Percentiles rank a stretch among this genome's conserved stretches.
phyloP scores from a whole-genome alignment of 768 basidiomycete genomes.

The Tylopilus balloui region DNA sequence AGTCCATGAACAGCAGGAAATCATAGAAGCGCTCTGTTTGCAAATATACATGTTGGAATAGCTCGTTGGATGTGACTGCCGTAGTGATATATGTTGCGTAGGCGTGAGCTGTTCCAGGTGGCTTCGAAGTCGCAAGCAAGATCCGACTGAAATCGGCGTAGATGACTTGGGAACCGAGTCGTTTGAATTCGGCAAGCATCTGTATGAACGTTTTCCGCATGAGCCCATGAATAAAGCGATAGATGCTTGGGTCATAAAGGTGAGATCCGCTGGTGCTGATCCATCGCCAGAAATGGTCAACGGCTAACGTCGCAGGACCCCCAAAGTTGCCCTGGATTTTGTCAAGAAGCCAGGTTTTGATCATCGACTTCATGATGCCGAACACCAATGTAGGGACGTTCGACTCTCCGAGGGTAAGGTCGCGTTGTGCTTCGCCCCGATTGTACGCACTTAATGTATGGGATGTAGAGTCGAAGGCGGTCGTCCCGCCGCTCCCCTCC shows the following conservation, averaged over 20 bases:
- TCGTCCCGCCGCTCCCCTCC: conserved; percentile 90
- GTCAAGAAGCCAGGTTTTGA: conserved; percentile 89
- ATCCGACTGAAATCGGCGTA: conserved; percentile 92
- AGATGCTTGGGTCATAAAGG: conserved; percentile 89
- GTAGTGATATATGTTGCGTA: conserved; percentile 94
- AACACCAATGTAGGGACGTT: conserved; percentile 87
- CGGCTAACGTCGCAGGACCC: conserved; percentile 61
- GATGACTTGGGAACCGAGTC: conserved; percentile 88
- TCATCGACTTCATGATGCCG: conserved; percentile 76
- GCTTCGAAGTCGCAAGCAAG: conserved; percentile 90
- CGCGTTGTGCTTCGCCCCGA: conserved; percentile 52
- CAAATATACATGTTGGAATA: conserved; percentile 91
- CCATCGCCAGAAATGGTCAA: conserved; percentile 99
- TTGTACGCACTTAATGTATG: conserved; percentile 89
- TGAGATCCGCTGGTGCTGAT: conserved; percentile 78
- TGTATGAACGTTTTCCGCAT: conserved; percentile 99
- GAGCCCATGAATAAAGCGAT: conserved; percentile 88
- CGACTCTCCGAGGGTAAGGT: conserved; percentile 84
- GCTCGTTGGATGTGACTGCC: conserved; percentile 89
- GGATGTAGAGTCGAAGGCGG: conserved; percentile 90
- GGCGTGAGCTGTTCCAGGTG: conserved; percentile 90
- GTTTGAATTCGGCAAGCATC: conserved; percentile 91
- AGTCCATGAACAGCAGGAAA: conserved; percentile 93
- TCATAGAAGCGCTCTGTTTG: conserved; percentile 88
- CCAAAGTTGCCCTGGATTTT: conserved; percentile 66